phyloP scores from a whole-genome alignment of 164 flowering plant species.

The Tetracentron sinense region DNA sequence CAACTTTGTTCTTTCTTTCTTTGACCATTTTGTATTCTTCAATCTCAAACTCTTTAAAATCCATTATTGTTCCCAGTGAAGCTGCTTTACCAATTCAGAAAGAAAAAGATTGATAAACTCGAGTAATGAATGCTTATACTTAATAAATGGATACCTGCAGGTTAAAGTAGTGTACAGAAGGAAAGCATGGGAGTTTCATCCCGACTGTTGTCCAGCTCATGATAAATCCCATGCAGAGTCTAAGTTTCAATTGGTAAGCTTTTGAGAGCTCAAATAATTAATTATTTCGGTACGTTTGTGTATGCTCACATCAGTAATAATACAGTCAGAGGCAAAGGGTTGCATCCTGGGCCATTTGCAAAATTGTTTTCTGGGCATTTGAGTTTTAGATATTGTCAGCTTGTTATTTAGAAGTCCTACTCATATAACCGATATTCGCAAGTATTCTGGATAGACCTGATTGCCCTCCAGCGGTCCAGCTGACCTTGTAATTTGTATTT shows the following conservation, averaged over 20 bases:
- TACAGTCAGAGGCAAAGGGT: too few species aligned
- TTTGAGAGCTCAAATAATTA: neutral
- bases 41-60: neutral
- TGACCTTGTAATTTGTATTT: too few species aligned
- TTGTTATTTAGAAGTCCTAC: too few species aligned
- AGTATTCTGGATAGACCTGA: too few species aligned
- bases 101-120: neutral
- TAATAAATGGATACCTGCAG: constrained; percentile 26
- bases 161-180: constrained; percentile 64
- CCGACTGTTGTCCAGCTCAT: constrained; percentile 56
- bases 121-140: neutral
- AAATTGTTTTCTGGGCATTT: too few species aligned
- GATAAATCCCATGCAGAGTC: constrained; percentile 54
- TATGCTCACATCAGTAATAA: neutral
- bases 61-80: neutral
- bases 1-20: neutral
- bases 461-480: too few species aligned
- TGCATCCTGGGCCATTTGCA: too few species aligned
- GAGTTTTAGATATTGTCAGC: too few species aligned
- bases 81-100: neutral
- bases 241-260: constrained; percentile 52
- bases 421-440: too few species aligned
- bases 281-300: neutral
- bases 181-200: constrained; percentile 78
- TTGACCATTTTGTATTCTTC: neutral